Percentiles rank a stretch among this genome's conserved stretches.
Evolutionary conservation across 2,329 filamentous ascomycete genomes (phyloP).

Genomic region (Aspergillus eucalypticola): DNA sequence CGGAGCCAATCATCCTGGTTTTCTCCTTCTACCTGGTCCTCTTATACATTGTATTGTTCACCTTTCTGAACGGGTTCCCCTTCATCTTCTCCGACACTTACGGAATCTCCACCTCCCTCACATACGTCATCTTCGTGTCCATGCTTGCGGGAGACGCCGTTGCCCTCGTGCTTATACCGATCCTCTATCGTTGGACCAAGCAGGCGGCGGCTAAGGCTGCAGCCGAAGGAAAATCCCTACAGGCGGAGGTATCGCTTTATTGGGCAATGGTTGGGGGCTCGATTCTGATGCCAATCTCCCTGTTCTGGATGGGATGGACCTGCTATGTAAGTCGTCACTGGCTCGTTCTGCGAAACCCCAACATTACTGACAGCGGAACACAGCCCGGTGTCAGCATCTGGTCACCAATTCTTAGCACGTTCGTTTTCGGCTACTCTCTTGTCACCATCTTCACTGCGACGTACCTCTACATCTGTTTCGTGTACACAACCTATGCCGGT

Average conservation of each 20-base stretch:
- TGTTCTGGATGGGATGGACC: conserved; percentile 7
- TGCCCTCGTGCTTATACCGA: not conserved
- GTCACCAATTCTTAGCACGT: not conserved
- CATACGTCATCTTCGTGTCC: not conserved
- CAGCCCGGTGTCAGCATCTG: conserved; percentile 6
- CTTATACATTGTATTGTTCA: conserved; percentile 4
- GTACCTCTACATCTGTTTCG: conserved; percentile 1
- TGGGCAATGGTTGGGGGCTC: conserved; percentile 3
- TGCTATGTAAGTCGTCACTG: not conserved
- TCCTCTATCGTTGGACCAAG: conserved; percentile 4
- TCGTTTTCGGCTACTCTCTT: conserved; percentile 1
- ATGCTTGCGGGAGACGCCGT: conserved; percentile 4
- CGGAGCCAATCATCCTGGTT: not conserved
- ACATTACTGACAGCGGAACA: not conserved
- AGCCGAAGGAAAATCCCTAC: not conserved
- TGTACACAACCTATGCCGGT: conserved; percentile 2
- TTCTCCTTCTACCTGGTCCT: conserved; percentile 6
- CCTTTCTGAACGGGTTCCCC: conserved; percentile 2
- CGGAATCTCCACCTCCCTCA: not conserved
- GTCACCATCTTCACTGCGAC: conserved; percentile 6
- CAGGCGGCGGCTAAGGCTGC: conserved; percentile 2
- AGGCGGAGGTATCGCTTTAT: conserved; percentile 1
- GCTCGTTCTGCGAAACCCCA: not conserved
- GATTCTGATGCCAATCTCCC: not conserved
- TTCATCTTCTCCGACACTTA: conserved; percentile 3